Percentiles rank a stretch among this genome's conserved stretches.
Conservation (phyloP, 2,329 filamentous ascomycete genomes). For the Fusarium sp. region DNA sequence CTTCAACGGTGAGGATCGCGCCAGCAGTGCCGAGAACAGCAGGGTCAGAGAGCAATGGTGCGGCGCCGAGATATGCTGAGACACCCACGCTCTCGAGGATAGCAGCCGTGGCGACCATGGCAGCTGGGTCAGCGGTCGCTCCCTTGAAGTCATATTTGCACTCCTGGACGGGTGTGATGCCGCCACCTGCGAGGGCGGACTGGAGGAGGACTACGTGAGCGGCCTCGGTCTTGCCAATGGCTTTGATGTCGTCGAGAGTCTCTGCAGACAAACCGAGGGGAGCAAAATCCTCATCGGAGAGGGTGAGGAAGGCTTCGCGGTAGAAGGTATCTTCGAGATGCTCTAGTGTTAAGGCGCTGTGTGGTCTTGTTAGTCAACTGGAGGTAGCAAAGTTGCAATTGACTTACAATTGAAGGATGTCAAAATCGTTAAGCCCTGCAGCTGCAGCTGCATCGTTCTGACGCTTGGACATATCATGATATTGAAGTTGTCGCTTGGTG, state of each 20-base stretch:
- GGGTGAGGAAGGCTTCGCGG: slow-evolving; percentile 76
- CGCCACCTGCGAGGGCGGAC: slow-evolving; percentile 63
- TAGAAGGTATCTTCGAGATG: slow-evolving; percentile 82
- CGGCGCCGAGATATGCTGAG: slow-evolving; percentile 80
- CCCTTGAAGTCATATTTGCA: slow-evolving; percentile 84
- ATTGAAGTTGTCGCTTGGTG: slow-evolving; percentile 59
- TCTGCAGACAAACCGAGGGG: slow-evolving; percentile 57
- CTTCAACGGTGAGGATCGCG: slow-evolving; percentile 79
- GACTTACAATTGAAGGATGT: slow-evolving; percentile 71
- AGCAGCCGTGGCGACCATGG: slow-evolving; percentile 77
- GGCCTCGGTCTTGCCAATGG: slow-evolving; percentile 73
- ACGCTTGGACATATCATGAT: slow-evolving; percentile 63
- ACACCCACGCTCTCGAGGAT: slow-evolving; percentile 81
- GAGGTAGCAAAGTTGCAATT: not conserved
- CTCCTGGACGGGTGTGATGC: slow-evolving; percentile 74
- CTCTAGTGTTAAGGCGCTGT: slow-evolving; percentile 75
- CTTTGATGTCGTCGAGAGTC: slow-evolving; percentile 65
- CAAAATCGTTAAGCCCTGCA: slow-evolving; percentile 64
- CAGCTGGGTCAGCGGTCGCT: slow-evolving; percentile 71
- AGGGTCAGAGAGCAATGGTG: slow-evolving; percentile 71
- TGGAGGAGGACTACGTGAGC: slow-evolving; percentile 60
- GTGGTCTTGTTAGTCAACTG: slow-evolving; percentile 2
- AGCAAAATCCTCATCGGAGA: slow-evolving; percentile 73
- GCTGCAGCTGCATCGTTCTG: slow-evolving; percentile 64
- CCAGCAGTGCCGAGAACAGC: slow-evolving; percentile 75